Base-by-base conservation (phyloP, 108 stramenopile species). In the Nitzschia putrida region DNA sequence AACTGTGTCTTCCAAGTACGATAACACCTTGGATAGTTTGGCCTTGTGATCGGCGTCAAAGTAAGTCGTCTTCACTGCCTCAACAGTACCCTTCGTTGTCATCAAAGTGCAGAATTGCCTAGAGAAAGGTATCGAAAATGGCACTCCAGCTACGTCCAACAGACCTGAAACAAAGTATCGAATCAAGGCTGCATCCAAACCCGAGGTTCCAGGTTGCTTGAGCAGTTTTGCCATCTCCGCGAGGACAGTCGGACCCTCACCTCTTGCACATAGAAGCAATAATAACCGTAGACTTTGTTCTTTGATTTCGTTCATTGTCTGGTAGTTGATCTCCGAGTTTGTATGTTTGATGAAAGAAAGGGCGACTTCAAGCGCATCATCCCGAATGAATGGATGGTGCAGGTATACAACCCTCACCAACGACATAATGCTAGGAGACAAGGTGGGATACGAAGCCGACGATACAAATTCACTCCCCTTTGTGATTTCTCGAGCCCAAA, bases 251-350 rank as follows among this genome's bases (percentile, higher is more conserved):
- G 84, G 58, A 1, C 78, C 74, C 55, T 89, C 78, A 13, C 93
- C 93, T 74, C 88, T 74, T 2, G 78, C 73, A 29, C 73, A 76
- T 16, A 94, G 69, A 59, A 82, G 78, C 6, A 94, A 53, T 40
- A 94, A 82, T 44, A 94, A 67, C 29, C 93, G 76, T 10, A 94
- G 73, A 50, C 79, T 83, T 76, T 94, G 93, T 60, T 94, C 93
- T 59, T 90, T 91, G 74, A 94, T 83, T 45, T 74, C 85, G 72
- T 86, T 88, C 83, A 91, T 83, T 61, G 84, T 94, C 66, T 87
- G 83, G 58, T 88, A 91, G 0, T 87, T 86, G 69, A 94, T 79
- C 47, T 94, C 93, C 29, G 84, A 79, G 54, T 86, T 89, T 9
- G 88, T 82, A 56, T 94, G 93, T 16, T 75, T 71, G 61, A 91